Evolutionary conservation across 768 basidiomycete genomes (phyloP).

Genomic region (Myochromella boudieri): DNA sequence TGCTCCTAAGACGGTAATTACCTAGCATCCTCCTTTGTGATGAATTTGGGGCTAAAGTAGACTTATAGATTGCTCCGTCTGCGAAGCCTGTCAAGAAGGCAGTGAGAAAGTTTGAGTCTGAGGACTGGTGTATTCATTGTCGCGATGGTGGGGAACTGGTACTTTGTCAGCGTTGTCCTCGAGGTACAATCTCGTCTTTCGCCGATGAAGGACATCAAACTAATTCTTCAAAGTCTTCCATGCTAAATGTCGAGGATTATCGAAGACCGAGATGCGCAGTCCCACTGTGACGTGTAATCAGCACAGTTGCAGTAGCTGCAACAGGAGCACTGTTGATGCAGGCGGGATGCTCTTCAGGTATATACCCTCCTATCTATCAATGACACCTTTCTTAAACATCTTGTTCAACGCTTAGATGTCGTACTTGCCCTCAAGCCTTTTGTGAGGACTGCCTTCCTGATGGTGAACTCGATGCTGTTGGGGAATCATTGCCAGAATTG

Average conservation of each 20-base stretch:
- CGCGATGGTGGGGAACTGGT: conserved; percentile 57
- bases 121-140: conserved; percentile 62
- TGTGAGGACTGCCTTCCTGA: conserved; percentile 61
- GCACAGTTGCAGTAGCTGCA: conserved; percentile 47
- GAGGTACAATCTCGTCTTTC: conserved; percentile 36
- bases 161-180: conserved; percentile 49
- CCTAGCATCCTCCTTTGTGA: background rate
- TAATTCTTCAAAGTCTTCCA: conserved; percentile 48
- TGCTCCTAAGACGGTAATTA: conserved; percentile 14
- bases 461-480: conserved; percentile 50
- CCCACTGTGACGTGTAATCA: conserved; percentile 41
- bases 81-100: conserved; percentile 26
- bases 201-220: background rate
- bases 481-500: conserved; percentile 60
- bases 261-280: conserved; percentile 26
- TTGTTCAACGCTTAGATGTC: conserved; percentile 40
- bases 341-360: conserved; percentile 64
- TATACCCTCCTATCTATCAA: background rate
- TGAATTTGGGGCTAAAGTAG: conserved; percentile 3
- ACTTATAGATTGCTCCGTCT: conserved; percentile 13
- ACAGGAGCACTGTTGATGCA: conserved; percentile 40
- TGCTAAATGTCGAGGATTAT: conserved; percentile 43
- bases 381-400: background rate
- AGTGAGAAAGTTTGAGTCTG: conserved; percentile 41
- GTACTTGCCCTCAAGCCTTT: conserved; percentile 57